Evolutionary conservation across 2,329 filamentous ascomycete genomes (phyloP), one percentile per base, ranked within the genome.

Genomic region (Diaporthe sp.): DNA sequence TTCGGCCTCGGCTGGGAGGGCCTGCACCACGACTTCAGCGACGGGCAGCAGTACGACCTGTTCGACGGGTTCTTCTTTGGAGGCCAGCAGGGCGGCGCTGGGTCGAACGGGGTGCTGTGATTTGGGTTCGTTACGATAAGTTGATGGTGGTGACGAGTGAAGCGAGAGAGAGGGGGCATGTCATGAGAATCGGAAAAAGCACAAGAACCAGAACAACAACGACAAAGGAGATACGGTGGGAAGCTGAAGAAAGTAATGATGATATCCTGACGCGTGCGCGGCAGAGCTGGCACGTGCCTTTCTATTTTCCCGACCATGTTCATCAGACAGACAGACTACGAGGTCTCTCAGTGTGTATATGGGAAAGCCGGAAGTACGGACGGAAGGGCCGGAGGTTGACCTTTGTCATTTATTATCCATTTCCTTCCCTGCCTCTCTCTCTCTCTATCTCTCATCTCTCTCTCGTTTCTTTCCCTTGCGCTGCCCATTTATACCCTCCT

Each of bases 21-120:
- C 17, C 86, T 92, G 80, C 88, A 91, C 79, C 91, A 93, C 78
- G 92, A 93, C 79, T 93, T 88, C 75, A 87, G 87, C 75, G 89
- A 92, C 62, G 87, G 87, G 69, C 87, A 90, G 81, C 88, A 91
- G 80, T 88, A 94, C 80, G 90, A 94, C 75, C 88, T 92, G 0
- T 94, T 95, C 82, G 93, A 94, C 80, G 91, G 91, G 0, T 94
- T 94, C 81, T 94, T 94, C 85, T 94, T 94, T 81, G 92, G 92
- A 1, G 89, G 88, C 0, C 88, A 88, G 78, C 86, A 85, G 77
- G 82, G 84, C 15, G 81, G 82, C 8, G 80, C 79, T 42, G 82
- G 81, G 17, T 80, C 78, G 4, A 79, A 78, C 15, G 79, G 78
- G 1, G 77, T 73, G 37, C 59, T 73, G 19, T 73, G 71, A 73